Conservation (phyloP, 2,329 filamentous ascomycete genomes). For the Diaporthe citrichinensis region DNA sequence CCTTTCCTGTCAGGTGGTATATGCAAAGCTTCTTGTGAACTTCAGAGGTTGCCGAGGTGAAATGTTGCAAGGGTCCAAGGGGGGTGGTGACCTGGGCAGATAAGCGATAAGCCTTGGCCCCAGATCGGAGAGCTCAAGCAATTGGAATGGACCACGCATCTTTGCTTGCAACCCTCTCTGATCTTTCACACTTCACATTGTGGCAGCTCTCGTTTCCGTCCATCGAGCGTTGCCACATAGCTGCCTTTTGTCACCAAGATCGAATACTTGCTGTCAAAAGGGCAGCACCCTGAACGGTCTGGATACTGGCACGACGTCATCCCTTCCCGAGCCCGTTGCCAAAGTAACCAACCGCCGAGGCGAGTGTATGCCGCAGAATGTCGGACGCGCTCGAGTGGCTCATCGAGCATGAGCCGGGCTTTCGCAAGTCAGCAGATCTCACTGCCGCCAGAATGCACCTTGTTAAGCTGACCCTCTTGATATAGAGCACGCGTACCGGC, state of each 20-base stretch:
- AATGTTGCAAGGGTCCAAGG: background rate
- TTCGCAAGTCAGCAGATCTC: constrained; percentile 47
- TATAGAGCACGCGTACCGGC: constrained; percentile 47
- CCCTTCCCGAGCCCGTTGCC: constrained; percentile 28
- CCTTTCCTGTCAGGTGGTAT: background rate
- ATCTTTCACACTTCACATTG: background rate
- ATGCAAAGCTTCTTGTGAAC: background rate
- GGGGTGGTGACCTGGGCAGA: background rate
- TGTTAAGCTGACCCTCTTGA: constrained; percentile 32
- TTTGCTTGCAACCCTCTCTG: background rate
- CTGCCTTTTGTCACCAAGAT: background rate
- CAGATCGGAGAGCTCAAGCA: background rate
- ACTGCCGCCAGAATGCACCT: background rate
- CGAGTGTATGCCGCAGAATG: constrained; percentile 35
- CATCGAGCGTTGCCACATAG: constrained; percentile 3
- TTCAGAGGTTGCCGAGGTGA: background rate
- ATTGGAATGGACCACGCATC: background rate
- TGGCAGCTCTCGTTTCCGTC: background rate
- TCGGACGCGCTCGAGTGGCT: constrained; percentile 46
- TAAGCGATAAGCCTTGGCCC: constrained; percentile 24
- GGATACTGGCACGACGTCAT: constrained; percentile 37
- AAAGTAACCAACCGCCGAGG: constrained; percentile 54
- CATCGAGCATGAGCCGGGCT: constrained; percentile 49
- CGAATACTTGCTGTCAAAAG: background rate
- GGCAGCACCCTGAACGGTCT: background rate